Evolutionary conservation across 768 basidiomycete species (phyloP).

Genomic region (Tylopilus rubrobrunneus): DNA sequence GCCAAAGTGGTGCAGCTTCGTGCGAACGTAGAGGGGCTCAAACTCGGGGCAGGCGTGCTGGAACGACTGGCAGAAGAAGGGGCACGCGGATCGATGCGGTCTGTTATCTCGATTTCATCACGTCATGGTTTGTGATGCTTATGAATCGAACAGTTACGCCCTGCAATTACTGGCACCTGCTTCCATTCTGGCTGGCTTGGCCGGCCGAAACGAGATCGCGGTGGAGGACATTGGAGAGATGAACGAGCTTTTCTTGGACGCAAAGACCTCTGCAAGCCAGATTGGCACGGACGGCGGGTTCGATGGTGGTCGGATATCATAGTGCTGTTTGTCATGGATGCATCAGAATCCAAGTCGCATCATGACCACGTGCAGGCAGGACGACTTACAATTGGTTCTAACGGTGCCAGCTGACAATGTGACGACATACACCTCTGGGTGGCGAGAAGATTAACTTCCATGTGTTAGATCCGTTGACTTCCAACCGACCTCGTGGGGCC

Average conservation of each 20-base stretch:
- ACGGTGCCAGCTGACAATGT: not conserved
- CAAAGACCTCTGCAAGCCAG: slow-evolving; percentile 70
- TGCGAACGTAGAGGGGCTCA: slow-evolving; percentile 34
- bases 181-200: slow-evolving; percentile 75
- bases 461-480: slow-evolving; percentile 10
- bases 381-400: not conserved
- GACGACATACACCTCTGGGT: not conserved
- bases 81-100: slow-evolving; percentile 78
- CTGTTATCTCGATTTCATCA: slow-evolving; percentile 19
- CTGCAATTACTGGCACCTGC: slow-evolving; percentile 90
- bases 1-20: slow-evolving; percentile 43
- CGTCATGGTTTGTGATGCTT: slow-evolving; percentile 7
- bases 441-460: slow-evolving; percentile 7
- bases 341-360: not conserved
- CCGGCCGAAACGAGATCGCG: slow-evolving; percentile 77
- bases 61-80: slow-evolving; percentile 81
- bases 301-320: slow-evolving; percentile 30
- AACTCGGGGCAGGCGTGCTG: slow-evolving; percentile 69
- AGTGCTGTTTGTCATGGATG: slow-evolving; percentile 11
- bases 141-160: slow-evolving; percentile 59
- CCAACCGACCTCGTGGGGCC: slow-evolving; percentile 5
- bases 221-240: slow-evolving; percentile 77
- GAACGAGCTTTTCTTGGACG: slow-evolving; percentile 93
- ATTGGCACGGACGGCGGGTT: slow-evolving; percentile 41
- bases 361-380: slow-evolving; percentile 9